Evolutionary conservation across 2,329 filamentous ascomycete species (phyloP).

Genomic region (Chaetothyriales sp.): DNA sequence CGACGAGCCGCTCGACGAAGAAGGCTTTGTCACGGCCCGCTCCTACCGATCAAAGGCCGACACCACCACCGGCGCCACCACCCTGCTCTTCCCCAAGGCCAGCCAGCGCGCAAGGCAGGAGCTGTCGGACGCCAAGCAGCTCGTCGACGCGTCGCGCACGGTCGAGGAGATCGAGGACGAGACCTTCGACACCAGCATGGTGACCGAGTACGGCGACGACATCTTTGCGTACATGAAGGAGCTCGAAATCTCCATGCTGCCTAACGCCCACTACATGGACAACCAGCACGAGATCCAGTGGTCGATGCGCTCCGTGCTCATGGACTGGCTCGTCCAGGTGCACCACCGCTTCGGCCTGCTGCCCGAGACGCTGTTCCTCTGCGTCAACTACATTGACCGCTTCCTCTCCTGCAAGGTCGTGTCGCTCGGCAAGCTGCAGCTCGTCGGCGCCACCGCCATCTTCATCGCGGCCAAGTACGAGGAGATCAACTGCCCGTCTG

Average conservation of each 20-base stretch:
- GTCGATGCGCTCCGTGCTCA: slow-evolving; percentile 94
- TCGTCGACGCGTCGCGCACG: slow-evolving; percentile 53
- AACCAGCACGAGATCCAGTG: slow-evolving; percentile 94
- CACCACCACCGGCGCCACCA: slow-evolving; percentile 53
- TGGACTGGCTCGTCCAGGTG: slow-evolving; percentile 97
- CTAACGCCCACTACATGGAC: slow-evolving; percentile 91
- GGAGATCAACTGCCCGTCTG: slow-evolving; percentile 93
- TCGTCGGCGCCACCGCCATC: slow-evolving; percentile 89
- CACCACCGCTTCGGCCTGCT: slow-evolving; percentile 82
- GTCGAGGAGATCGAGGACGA: slow-evolving; percentile 76
- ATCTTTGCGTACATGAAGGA: slow-evolving; percentile 87
- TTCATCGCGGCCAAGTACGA: slow-evolving; percentile 97
- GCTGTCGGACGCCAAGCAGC: slow-evolving; percentile 51
- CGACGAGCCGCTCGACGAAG: slow-evolving; percentile 60
- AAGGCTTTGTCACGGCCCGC: slow-evolving; percentile 59
- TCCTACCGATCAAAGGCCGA: slow-evolving; percentile 65
- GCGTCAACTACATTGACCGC: slow-evolving; percentile 92
- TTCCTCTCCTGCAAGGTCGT: slow-evolving; percentile 93
- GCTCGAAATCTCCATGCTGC: slow-evolving; percentile 73
- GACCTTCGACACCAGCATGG: slow-evolving; percentile 89
- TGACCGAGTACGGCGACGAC: slow-evolving; percentile 88
- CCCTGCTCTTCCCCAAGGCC: slow-evolving; percentile 58
- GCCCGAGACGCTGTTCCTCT: slow-evolving; percentile 87
- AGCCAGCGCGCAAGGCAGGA: slow-evolving; percentile 58
- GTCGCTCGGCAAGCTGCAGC: slow-evolving; percentile 83